Base-by-base conservation (phyloP, 805 yeast genomes). In the Lipomyces chichibuensis region DNA sequence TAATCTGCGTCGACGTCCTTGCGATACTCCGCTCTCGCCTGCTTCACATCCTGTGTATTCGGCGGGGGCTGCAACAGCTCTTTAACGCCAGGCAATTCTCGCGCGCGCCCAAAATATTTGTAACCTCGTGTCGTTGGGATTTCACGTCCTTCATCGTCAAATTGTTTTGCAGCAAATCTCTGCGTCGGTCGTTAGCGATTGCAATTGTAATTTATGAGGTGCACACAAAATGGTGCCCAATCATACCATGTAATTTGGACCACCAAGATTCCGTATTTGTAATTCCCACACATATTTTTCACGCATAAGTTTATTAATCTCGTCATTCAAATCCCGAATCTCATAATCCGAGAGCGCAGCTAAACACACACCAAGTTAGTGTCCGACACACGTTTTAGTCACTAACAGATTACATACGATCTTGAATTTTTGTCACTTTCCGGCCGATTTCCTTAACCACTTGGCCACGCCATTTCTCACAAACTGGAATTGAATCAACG, bases 251-350 rank as follows among this genome's bases (percentile, higher is more conserved):
- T 87, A 87, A 75, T 90, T 88, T 1, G 90, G 87, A 0, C 97
- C 97, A 1, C 94, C 94, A 0, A 92, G 78, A 9, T 84, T 82
- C 62, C 81, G 81, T 55, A 92, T 88, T 65, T 87, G 89, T 68
- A 86, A 79, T 69, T 92, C 97, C 97, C 97, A 93, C 0, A 88
- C 85, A 52, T 84, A 76, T 69, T 87, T 86, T 76, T 92, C 96
- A 39, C 83, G 80, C 77, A 88, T 80, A 13, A 90, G 78, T 63
- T 84, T 84, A 74, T 91, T 92, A 63, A 91, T 77, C 57, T 85
- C 84, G 71, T 91, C 97, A 74, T 92, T 93, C 33, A 90, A 75
- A 52, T 88, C 93, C 57, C 95, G 78, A 1, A 93, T 77, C 71
- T 88, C 89, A 39, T 78, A 78, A 33, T 88, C 91, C n/a, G 84